phyloP scores from a whole-genome alignment of 352 stramenopile species.

The Pythium dissimile region DNA sequence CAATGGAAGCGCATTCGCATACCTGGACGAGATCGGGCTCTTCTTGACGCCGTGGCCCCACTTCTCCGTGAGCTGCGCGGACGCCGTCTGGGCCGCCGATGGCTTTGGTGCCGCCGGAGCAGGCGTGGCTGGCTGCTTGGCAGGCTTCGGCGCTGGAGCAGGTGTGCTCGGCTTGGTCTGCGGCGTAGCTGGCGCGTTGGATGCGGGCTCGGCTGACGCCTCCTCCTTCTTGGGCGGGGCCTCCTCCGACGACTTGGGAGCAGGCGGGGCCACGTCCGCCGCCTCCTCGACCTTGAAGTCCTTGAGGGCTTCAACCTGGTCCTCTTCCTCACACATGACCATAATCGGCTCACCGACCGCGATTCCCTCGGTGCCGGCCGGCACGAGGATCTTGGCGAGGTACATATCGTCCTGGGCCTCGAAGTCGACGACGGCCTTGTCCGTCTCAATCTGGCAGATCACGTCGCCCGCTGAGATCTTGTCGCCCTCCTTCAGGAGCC shows the following conservation, averaged over 20 bases:
- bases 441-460: slow-evolving; percentile 97
- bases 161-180: slow-evolving; percentile 39
- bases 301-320: slow-evolving; percentile 57
- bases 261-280: slow-evolving; percentile 27
- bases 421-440: slow-evolving; percentile 99
- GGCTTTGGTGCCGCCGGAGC: slow-evolving; percentile 19
- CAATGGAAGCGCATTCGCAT: neutral
- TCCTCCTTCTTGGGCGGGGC: slow-evolving; percentile 69
- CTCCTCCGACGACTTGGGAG: slow-evolving; percentile 51
- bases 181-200: slow-evolving; percentile 52
- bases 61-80: slow-evolving; percentile 56
- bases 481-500: slow-evolving; percentile 92
- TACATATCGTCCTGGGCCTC: slow-evolving; percentile 97
- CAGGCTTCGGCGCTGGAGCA: slow-evolving; percentile 21
- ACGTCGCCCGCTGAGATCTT: slow-evolving; percentile 92
- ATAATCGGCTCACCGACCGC: slow-evolving; percentile 93
- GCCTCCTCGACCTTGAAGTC: slow-evolving; percentile 72
- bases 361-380: slow-evolving; percentile 89
- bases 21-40: slow-evolving; percentile 68
- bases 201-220: slow-evolving; percentile 39
- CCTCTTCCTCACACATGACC: slow-evolving; percentile 92
- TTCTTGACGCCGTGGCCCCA: slow-evolving; percentile 81
- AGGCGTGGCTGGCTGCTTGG: slow-evolving; percentile 20
- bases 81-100: slow-evolving; percentile 11
- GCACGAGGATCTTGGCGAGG: slow-evolving; percentile 95